Base-by-base conservation (phyloP, 2,329 filamentous ascomycete genomes). In the Colletotrichum chlorophyti region DNA sequence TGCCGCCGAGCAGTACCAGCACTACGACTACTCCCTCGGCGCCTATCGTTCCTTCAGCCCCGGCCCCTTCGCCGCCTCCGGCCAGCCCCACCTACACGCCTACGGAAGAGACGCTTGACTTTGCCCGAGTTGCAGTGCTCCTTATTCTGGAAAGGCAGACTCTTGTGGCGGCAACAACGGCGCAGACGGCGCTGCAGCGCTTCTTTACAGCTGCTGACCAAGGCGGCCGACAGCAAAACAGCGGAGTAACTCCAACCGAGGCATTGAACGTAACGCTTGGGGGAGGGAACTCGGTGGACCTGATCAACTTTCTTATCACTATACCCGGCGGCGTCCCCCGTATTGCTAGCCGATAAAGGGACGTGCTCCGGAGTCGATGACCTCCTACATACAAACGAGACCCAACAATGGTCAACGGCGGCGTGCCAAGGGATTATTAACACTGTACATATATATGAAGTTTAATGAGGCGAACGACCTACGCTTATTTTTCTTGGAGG, bases 81-180 rank as follows among this genome's bases (percentile, higher is more conserved):
- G 67, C 70, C 10, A 61, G 64, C 11, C 61, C 71, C 3, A 68
- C 64, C 1, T 87, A 87, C 46, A 68, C 68, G 0, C 74, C 85
- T 11, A 83, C 83, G 1, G 78, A 87, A 53, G 76, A 83, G 46
- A 78, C 80, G 0, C 72, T 88, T 1, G 87, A 90, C 65, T 90
- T 90, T 72, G 82, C 85, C 1, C 79, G 87, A 4, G 79, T 88
- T 2, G 81, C 80, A 0, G 82, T 90, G 3, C 75, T 90, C 14
- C 89, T 79, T 63, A 76, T 90, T 23, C 73, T 89, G 2, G 84
- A 89, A 65, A 72, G 85, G 63, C 72, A 83, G 54, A 75, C 70
- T 5, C 65, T 86, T 2, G 69, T 74, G 27, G 74, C 76, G 34
- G 86, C 86, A 0, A 77, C 82, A 42, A 70, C 70, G 6, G 84